phyloP scores from a whole-genome alignment of 2,329 filamentous ascomycete genomes.

The Colletotrichum eleusines region DNA sequence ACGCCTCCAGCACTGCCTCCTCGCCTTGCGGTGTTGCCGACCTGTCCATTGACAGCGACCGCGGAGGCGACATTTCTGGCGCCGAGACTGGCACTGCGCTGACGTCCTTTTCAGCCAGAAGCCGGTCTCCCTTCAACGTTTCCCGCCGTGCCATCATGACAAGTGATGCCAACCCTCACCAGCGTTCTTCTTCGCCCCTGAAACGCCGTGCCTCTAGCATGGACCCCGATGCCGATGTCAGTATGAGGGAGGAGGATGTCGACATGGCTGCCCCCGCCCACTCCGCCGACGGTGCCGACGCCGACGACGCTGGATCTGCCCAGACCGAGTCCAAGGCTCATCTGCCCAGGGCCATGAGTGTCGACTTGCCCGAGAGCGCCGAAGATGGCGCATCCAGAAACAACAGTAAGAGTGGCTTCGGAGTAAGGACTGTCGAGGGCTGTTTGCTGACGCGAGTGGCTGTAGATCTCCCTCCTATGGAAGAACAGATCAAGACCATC shows the following conservation, averaged over 20 bases:
- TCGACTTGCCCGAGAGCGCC: slow-evolving; percentile 52
- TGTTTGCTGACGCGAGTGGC: slow-evolving; percentile 8
- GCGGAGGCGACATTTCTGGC: slow-evolving; percentile 56
- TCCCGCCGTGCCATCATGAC: slow-evolving; percentile 70
- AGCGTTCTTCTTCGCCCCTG: slow-evolving; percentile 73
- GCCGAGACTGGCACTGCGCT: slow-evolving; percentile 58
- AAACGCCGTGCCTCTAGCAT: slow-evolving; percentile 74
- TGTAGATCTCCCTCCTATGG: slow-evolving; percentile 53
- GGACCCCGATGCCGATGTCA: slow-evolving; percentile 61
- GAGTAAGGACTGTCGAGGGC: neutral
- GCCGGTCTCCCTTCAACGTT: slow-evolving; percentile 65
- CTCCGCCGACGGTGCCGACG: too few relatives aligned
- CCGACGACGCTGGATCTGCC: slow-evolving; percentile 27
- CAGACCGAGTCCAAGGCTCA: slow-evolving; percentile 27
- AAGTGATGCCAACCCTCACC: slow-evolving; percentile 67
- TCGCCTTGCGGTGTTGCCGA: slow-evolving; percentile 71
- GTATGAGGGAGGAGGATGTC: slow-evolving; percentile 45
- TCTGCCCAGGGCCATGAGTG: slow-evolving; percentile 56
- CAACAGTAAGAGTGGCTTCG: slow-evolving; percentile 21
- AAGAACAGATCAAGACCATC: slow-evolving; percentile 79
- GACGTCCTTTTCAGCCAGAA: slow-evolving; percentile 53
- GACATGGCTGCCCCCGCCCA: slow-evolving; percentile 33
- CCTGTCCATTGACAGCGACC: slow-evolving; percentile 68
- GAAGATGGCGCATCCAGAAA: slow-evolving; percentile 19
- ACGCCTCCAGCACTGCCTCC: slow-evolving; percentile 67